Evolutionary conservation across 257 asterid genomes (phyloP).

Genomic region (Petrea volubilis): DNA sequence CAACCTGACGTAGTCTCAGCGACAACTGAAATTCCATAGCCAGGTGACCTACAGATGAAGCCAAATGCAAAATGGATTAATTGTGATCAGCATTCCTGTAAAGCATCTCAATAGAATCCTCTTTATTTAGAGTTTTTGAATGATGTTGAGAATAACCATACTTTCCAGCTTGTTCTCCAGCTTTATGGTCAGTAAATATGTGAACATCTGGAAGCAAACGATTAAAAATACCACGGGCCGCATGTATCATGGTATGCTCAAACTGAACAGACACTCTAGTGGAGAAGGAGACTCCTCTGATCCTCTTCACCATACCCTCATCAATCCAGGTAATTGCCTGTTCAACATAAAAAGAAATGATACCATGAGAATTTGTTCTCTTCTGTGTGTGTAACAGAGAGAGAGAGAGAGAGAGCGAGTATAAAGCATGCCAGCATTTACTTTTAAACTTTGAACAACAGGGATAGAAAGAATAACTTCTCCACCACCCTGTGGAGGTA

Average conservation of each 20-base stretch:
- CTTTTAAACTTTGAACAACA: conserved; percentile 63
- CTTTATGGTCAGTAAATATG: conserved; percentile 82
- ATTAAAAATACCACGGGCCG: conserved; percentile 90
- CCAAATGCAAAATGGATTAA: conserved; percentile 5
- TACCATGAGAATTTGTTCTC: neutral
- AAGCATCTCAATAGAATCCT: conserved; percentile 8
- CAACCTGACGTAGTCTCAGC: conserved; percentile 95
- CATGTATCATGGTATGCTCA: conserved; percentile 74
- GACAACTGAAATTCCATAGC: conserved; percentile 79
- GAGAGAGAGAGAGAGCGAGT: neutral
- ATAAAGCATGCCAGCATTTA: conserved; percentile 24
- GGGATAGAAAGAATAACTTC: conserved; percentile 74
- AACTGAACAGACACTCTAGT: conserved; percentile 79
- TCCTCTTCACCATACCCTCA: conserved; percentile 94
- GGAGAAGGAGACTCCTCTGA: conserved; percentile 83
- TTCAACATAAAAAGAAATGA: conserved; percentile 10
- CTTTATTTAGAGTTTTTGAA: neutral
- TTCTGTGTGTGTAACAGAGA: neutral
- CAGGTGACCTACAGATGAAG: conserved; percentile 69
- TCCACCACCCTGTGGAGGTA: conserved; percentile 92
- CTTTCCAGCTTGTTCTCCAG: conserved; percentile 80
- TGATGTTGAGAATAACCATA: conserved; percentile 33
- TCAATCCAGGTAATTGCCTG: conserved; percentile 89
- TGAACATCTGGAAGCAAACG: conserved; percentile 79
- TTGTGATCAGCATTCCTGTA: neutral